Evolutionary conservation across 805 yeast genomes (phyloP), one percentile per base, ranked within the genome.

Genomic region (Saturnispora ahearnii): DNA sequence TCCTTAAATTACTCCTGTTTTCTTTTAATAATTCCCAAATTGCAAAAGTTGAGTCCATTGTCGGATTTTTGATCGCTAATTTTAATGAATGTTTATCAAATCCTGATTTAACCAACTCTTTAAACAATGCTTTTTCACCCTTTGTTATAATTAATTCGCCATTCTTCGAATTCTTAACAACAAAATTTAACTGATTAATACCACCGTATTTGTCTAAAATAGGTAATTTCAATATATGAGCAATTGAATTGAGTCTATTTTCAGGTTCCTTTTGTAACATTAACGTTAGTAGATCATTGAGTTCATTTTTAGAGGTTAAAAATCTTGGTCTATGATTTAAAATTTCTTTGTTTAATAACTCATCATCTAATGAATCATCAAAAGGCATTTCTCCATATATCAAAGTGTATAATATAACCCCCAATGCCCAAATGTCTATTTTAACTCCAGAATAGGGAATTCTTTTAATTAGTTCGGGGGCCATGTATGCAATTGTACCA

Each of bases 401-500:
- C 75, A 91, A 73, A 0, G 97, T 89, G 62, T 83, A 93, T 8
- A 91, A 67, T 13, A 93, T 88, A 10, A 93, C 78, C 0, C 99
- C 99, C 54, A 91, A 66, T 0, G 96, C 79, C 99, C 99, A 91
- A 6, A 86, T 80, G 62, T 91, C 99, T 2, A 82, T 80, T 57
- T 84, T 82, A 55, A 79, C 75, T 0, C 97, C 98, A 40, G 81
- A 80, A 63, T 89, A 89, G 43, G 81, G 80, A 53, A 78, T 75
- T 53, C 81, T 74, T 49, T 72, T 70, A 15, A 90, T 70, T 53
- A 93, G 71, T 62, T 91, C 99, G 0, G 99, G 99, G 0, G 99
- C 96, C 96, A 91, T 90, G 63, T 91, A 91, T 3, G 88, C 95
- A 1, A 89, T 81, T 0, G 98, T 91, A 3, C 99, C 99, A 66